Base-by-base conservation (phyloP, 768 basidiomycete species). In the Boletellus ananiceps region DNA sequence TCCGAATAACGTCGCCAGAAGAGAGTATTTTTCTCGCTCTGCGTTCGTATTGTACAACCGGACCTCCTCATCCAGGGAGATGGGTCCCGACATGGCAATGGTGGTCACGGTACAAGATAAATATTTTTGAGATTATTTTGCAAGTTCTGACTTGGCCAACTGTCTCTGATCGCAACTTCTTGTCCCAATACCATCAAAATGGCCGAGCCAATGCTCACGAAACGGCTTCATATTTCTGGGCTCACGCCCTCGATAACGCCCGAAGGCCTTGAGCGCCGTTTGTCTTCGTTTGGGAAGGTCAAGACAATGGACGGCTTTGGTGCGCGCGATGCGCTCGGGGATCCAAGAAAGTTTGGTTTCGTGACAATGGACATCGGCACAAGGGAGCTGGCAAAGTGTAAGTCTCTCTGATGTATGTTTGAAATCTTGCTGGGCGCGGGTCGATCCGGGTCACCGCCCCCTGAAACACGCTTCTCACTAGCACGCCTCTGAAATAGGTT, bases 21-120 rank as follows among this genome's bases (percentile, higher is more conserved):
- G 84, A 61, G 87, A 93, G 59, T 85, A 86, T 61, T 83, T 84
- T 64, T 97, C 96, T 43, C 95, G 75, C 61, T 96, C 93, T 7
- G 88, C 77, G 62, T 95, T 95, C 25, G 81, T 90, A 13, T 79
- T 83, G 73, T 90, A 91, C 12, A 96, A 74, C 31, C 94, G 80
- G 8, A 86, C 93, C 66, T 97, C 94, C 77, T 96, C 93, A 63
- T 96, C 93, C 49, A 93, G 80, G 47, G 80, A 84, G 37, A 83
- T 57, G 5, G 63, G 40, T 13, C 13, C 50, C 2, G 74, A 64
- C 75, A 77, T 61, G 50, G 23, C 15, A 38, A 77, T 61, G 48
- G 23, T 16, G 38, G 19, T 44, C 6, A 8, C 1, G 14, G 13
- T 33, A 38, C 15, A 12, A 21, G 23, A 36, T 36, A 40, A 34